Conservation (phyloP, 805 yeast genomes). For the Candida vaughaniae region DNA sequence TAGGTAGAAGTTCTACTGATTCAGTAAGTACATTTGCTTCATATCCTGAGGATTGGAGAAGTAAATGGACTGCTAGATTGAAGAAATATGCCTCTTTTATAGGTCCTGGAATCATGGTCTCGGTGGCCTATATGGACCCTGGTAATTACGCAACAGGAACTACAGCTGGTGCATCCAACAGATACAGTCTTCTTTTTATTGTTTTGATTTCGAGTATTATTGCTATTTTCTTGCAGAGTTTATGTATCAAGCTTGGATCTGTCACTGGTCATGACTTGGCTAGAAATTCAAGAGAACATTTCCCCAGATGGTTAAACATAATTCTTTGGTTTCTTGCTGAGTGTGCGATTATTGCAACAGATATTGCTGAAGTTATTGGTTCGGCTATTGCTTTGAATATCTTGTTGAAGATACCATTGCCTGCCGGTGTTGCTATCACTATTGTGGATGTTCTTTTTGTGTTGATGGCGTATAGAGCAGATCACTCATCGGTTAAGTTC, state of each 20-base stretch:
- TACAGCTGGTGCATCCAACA: slow-evolving; percentile 47
- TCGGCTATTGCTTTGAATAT: slow-evolving; percentile 51
- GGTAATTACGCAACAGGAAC: slow-evolving; percentile 52
- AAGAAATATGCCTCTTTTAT: slow-evolving; percentile 38
- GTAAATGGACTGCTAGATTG: background rate
- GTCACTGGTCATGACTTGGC: slow-evolving; percentile 51
- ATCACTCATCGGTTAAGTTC: slow-evolving; percentile 36
- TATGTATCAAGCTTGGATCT: slow-evolving; percentile 47
- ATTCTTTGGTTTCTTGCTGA: slow-evolving; percentile 45
- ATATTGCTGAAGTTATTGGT: slow-evolving; percentile 54
- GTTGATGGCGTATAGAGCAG: slow-evolving; percentile 46
- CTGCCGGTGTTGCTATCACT: slow-evolving; percentile 50
- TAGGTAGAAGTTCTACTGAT: background rate
- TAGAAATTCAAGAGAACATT: slow-evolving; percentile 38
- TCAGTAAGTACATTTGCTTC: background rate
- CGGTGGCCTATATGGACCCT: slow-evolving; percentile 54
- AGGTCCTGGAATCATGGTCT: slow-evolving; percentile 50
- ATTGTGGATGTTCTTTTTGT: slow-evolving; percentile 46
- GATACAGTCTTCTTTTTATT: slow-evolving; percentile 42
- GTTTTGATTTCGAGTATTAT: slow-evolving; percentile 43
- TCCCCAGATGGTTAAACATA: slow-evolving; percentile 40
- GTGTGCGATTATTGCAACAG: slow-evolving; percentile 50
- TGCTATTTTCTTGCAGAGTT: slow-evolving; percentile 45
- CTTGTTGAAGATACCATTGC: slow-evolving; percentile 42
- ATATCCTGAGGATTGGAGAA: background rate